phyloP scores from a whole-genome alignment of 139 green algal species.

The Penium margaritaceum region DNA sequence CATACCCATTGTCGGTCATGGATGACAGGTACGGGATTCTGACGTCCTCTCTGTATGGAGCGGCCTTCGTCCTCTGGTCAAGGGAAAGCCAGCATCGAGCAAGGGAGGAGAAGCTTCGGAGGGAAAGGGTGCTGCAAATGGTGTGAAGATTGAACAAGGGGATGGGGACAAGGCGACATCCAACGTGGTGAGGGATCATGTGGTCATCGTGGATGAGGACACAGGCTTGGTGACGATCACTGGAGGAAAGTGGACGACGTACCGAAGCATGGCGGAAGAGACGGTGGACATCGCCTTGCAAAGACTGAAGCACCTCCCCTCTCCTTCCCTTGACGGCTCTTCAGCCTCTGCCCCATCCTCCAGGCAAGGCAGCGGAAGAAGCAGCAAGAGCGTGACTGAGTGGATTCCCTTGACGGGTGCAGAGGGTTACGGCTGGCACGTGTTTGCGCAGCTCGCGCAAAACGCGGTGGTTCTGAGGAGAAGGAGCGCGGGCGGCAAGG shows the following conservation, averaged over 20 bases:
- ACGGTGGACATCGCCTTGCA: constrained; percentile 50
- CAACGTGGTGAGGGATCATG: constrained; percentile 49
- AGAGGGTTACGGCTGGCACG: no score
- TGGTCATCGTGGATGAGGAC: constrained; percentile 64
- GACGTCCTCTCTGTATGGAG: constrained; percentile 88
- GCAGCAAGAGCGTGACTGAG: constrained; percentile 53
- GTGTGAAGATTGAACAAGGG: no score
- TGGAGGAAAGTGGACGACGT: constrained; percentile 96
- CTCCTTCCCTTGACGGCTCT: no score
- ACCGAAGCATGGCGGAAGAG: constrained; percentile 60
- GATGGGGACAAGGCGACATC: constrained; percentile 52
- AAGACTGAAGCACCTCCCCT: not conserved
- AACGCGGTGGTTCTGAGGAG: no score
- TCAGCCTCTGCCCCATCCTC: constrained; percentile 33
- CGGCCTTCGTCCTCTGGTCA: constrained; percentile 82
- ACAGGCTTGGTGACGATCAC: constrained; percentile 73
- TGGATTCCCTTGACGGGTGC: not conserved
- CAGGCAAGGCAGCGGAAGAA: constrained; percentile 15
- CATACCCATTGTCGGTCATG: no score
- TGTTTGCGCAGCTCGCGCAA: no score
- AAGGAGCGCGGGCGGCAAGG: not conserved
- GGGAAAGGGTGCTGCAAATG: constrained; percentile 60
- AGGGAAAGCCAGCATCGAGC: not conserved
- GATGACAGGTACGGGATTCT: constrained; percentile 52
- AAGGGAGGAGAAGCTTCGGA: not conserved